Percentiles rank a stretch among this genome's conserved stretches.
Conservation (phyloP, 768 basidiomycete genomes). For the Lactifluus piperatus region DNA sequence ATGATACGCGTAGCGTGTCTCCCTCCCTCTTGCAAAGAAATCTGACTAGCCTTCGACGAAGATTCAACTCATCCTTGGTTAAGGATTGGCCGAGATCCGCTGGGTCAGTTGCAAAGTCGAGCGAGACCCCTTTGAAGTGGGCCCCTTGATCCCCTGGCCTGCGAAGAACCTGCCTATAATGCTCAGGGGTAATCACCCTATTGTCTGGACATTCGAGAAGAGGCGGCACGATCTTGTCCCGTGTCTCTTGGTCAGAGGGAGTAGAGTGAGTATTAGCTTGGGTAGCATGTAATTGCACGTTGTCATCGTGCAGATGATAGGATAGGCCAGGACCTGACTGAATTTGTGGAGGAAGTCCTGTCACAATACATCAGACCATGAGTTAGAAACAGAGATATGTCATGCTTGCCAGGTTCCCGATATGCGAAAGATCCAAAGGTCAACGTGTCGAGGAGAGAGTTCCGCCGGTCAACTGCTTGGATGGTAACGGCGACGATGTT, state of each 20-base stretch:
- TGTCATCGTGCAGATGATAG: neutral
- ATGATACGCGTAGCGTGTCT: conserved; percentile 65
- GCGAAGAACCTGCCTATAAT: conserved; percentile 12
- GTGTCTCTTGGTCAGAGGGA: neutral
- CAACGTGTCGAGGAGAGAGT: conserved; percentile 50
- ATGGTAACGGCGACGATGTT: conserved; percentile 53
- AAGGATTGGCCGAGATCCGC: conserved; percentile 48
- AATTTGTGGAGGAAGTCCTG: neutral
- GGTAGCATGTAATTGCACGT: neutral
- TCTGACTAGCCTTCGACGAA: conserved; percentile 77
- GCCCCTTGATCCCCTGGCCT: conserved; percentile 27
- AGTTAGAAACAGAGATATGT: neutral
- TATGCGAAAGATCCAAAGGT: conserved; percentile 69
- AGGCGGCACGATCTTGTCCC: neutral
- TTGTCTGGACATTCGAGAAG: neutral
- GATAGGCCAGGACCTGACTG: neutral
- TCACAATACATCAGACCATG: neutral
- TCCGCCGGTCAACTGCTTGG: conserved; percentile 49
- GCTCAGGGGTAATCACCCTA: neutral
- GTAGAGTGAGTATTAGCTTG: neutral
- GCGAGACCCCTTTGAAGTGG: conserved; percentile 41
- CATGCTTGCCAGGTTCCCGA: conserved; percentile 36
- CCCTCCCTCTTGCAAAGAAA: conserved; percentile 77
- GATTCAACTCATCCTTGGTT: conserved; percentile 54
- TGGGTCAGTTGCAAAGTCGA: conserved; percentile 53